These are phyloP conservation scores for Scenedesmus sp. DNA, from an alignment of 163 green algal genomes.

Conservation along the genomic window DNA sequence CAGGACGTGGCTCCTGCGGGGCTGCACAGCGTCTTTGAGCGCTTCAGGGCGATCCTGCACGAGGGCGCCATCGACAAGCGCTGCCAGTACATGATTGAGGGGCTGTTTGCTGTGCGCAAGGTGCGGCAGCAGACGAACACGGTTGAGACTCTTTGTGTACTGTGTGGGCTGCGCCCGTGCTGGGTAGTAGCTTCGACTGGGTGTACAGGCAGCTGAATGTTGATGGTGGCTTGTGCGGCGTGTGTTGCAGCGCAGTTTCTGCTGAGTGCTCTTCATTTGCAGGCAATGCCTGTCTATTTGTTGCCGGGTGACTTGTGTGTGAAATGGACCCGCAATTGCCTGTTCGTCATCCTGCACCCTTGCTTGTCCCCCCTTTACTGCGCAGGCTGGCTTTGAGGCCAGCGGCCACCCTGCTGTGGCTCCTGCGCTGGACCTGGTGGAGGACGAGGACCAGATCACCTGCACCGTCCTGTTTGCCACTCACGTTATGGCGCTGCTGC, in stretches of 20 bases:
- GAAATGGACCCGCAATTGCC: too few species aligned
- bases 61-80: slow-evolving; percentile 93
- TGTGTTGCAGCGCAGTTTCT: background rate
- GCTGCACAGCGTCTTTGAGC: slow-evolving; percentile 88
- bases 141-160: too few species aligned
- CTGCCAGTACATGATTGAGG: slow-evolving; percentile 96
- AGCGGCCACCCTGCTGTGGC: slow-evolving; percentile 75
- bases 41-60: slow-evolving; percentile 90
- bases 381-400: slow-evolving; percentile 77
- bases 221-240: too few species aligned
- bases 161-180: too few species aligned
- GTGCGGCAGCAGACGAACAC: background rate
- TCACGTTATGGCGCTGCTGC: background rate
- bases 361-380: background rate
- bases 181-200: too few species aligned
- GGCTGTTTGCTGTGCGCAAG: slow-evolving; percentile 92
- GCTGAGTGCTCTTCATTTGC: background rate
- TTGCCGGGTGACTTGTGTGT: too few species aligned
- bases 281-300: background rate
- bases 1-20: slow-evolving; percentile 80
- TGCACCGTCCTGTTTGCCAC: too few species aligned
- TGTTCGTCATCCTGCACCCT: background rate
- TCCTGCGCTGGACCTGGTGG: slow-evolving; percentile 94
- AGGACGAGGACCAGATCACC: slow-evolving; percentile 96
- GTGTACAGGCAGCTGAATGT: too few species aligned